Evolutionary conservation across 2,329 filamentous ascomycete genomes (phyloP).

Genomic region (Xylaria sp.): DNA sequence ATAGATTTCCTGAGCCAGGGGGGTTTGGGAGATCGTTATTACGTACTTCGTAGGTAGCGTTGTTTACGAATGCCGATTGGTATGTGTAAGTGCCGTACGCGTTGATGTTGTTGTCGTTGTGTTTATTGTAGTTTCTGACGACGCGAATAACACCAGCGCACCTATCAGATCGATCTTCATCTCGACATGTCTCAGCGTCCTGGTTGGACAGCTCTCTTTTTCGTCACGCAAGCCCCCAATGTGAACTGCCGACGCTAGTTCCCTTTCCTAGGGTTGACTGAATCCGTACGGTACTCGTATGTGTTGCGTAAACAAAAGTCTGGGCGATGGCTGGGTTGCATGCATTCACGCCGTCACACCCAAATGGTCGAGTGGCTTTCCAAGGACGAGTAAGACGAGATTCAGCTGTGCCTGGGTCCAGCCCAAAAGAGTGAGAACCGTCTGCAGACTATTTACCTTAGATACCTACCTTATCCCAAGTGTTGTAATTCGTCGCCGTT

Average conservation of each 20-base stretch:
- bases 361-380: constrained; percentile 1
- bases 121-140: background rate
- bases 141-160: background rate
- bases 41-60: no score
- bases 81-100: no score
- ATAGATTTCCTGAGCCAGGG: no score
- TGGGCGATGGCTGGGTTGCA: constrained; percentile 1
- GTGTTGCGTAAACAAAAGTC: constrained; percentile 6
- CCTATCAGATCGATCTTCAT: background rate
- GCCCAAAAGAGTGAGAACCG: background rate
- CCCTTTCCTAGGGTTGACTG: background rate
- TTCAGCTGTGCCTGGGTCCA: constrained; percentile 4
- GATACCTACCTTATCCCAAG: no score
- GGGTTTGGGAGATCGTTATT: no score
- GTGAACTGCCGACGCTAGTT: background rate
- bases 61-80: no score
- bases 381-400: constrained; percentile 4
- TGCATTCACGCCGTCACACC: constrained; percentile 1
- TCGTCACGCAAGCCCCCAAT: background rate
- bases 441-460: background rate
- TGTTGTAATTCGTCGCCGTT: background rate
- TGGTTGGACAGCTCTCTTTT: background rate
- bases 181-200: background rate
- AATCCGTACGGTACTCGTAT: background rate
- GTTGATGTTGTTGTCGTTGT: background rate